Conservation (phyloP, 2,329 filamentous ascomycete genomes). For the Aspergillus novoparasiticus region DNA sequence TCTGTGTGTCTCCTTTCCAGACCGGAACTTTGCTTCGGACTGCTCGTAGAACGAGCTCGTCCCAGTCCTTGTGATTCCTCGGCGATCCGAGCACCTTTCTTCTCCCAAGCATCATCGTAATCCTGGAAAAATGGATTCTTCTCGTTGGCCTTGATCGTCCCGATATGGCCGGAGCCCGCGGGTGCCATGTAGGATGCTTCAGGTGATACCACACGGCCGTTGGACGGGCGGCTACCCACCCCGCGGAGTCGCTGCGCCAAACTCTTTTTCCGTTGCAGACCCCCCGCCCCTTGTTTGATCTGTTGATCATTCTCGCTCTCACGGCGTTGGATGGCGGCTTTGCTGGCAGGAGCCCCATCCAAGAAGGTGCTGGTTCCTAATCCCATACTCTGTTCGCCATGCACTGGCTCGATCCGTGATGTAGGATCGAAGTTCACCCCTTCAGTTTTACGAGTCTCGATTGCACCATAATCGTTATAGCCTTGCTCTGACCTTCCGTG, state of each 20-base stretch:
- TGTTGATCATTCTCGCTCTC: conserved; percentile 66
- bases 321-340: conserved; percentile 73
- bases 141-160: conserved; percentile 46
- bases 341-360: conserved; percentile 86
- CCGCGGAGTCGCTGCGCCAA: conserved; percentile 88
- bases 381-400: conserved; percentile 81
- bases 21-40: conserved; percentile 55
- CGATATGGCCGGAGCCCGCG: conserved; percentile 35
- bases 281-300: conserved; percentile 49
- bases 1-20: conserved; percentile 68
- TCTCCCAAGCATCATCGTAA: conserved; percentile 68
- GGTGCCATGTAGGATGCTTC: conserved; percentile 46
- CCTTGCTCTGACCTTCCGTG: conserved; percentile 85
- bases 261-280: conserved; percentile 88
- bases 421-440: conserved; percentile 65
- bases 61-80: conserved; percentile 46
- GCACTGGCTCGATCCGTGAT: conserved; percentile 69
- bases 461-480: conserved; percentile 69
- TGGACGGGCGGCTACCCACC: conserved; percentile 65
- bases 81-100: conserved; percentile 62
- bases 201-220: conserved; percentile 61
- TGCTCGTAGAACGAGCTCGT: conserved; percentile 56
- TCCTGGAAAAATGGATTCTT: conserved; percentile 84
- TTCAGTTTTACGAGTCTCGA: conserved; percentile 37
- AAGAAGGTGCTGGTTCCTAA: conserved; percentile 94